Evolutionary conservation across 2,329 filamentous ascomycete genomes (phyloP), one percentile per base, ranked within the genome.

Genomic region (Aspergillus niger): DNA sequence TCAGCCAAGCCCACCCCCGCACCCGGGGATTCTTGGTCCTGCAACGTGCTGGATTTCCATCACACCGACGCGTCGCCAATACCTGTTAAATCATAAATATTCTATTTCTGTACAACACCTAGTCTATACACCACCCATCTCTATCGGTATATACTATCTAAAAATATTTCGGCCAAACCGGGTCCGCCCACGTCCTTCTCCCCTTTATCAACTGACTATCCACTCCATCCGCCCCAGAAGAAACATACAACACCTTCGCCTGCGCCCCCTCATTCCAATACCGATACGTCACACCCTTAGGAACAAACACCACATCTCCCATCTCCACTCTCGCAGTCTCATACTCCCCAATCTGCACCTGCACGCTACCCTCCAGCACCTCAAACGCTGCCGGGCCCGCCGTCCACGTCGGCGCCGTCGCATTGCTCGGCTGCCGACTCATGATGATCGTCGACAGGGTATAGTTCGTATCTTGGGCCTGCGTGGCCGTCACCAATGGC

Each of bases 401-500:
- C 7, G 64, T 39, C 53, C 69, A 73, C 0, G 63, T 65, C 5
- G 69, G 63, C 0, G 68, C 63, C 5, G 65, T 66, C 4, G 66
- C 68, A n/a, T 67, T 67, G n/a, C 54, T 55, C 1, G 66, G 66
- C 4, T 67, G 69, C 0, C 66, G 69, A 11, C 71, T 75, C 36
- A 82, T 61, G 6, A 75, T 77, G 47, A 82, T 77, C 0, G 79
- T 81, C 0, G 79, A 77, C 20, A 81, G 65, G 13, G 79, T 79
- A 65, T 80, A 82, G 62, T 77, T 79, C 3, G 67, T 71, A 3
- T 73, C 75, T 28, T 58, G 65, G 3, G 77, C 76, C 65, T 80
- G 76, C 15, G 67, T 62, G 5, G 71, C 67, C 2, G 79, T 79
- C 15, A 81, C 74, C 36, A 82, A 75, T 2, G 80, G 79, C 62